Percentiles rank a stretch among this genome's conserved stretches.
Conservation (phyloP, 441 rosid genomes). For the Aquilaria agallochum region DNA sequence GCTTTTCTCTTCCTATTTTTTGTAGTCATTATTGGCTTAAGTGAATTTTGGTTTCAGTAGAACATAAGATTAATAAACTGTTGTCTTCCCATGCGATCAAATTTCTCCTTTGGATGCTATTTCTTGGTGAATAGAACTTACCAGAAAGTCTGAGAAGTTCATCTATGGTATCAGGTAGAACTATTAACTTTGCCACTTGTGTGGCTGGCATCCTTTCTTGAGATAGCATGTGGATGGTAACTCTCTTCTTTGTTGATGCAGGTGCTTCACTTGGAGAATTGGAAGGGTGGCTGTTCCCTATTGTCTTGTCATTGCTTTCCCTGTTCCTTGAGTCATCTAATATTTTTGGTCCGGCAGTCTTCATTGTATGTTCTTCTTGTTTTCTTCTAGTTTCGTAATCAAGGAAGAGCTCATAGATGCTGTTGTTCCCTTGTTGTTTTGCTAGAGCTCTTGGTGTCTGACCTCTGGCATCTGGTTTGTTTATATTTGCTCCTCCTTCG, state of each 20-base stretch:
- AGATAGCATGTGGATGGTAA: conserved; percentile 69
- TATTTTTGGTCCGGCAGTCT: conserved; percentile 35
- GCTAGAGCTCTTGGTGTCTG: conserved; percentile 51
- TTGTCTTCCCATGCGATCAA: conserved; percentile 10
- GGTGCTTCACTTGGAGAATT: conserved; percentile 22
- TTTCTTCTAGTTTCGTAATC: conserved; percentile 37
- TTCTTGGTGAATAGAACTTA: conserved; percentile 38
- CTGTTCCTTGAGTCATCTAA: conserved; percentile 18
- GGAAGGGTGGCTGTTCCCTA: conserved; percentile 18
- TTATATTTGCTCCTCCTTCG: conserved; percentile 41
- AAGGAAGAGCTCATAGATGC: conserved; percentile 43
- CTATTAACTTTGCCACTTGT: conserved; percentile 49
- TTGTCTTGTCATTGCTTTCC: conserved; percentile 19
- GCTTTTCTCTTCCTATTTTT: conserved; percentile 10
- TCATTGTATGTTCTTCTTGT: conserved; percentile 47
- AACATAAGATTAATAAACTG: conserved; percentile 3
- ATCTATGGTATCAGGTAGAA: conserved; percentile 76
- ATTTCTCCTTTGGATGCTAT: conserved; percentile 21
- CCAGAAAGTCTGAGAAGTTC: conserved; percentile 80
- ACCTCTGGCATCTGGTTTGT: conserved; percentile 49
- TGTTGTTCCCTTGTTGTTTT: conserved; percentile 41
- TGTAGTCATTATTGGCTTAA: conserved; percentile 8
- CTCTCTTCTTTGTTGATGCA: conserved; percentile 49
- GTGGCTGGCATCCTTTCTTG: conserved; percentile 27
- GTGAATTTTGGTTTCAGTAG: conserved; percentile 2